phyloP scores from a whole-genome alignment of 140 eudicot genomes.

The Bidens hawaiensis region DNA sequence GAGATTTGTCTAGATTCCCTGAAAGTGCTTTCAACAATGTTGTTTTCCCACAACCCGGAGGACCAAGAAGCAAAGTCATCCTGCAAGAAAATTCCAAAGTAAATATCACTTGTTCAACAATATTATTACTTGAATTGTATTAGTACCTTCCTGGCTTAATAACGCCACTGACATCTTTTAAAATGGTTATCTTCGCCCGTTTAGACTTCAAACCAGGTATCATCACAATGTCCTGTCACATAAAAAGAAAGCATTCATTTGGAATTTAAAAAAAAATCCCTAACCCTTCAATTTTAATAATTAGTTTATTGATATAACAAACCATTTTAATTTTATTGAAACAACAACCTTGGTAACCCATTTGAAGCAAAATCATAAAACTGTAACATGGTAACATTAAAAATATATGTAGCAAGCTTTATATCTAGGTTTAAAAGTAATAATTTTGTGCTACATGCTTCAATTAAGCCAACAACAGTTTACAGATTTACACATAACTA shows the following conservation, averaged over 20 bases:
- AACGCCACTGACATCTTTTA: background rate
- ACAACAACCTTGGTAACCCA: background rate
- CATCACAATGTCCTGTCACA: background rate
- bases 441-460: background rate
- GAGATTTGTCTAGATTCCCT: conserved; percentile 36
- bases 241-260: background rate
- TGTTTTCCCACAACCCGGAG: conserved; percentile 39
- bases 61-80: conserved; percentile 41
- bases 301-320: background rate
- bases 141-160: background rate
- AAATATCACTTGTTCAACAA: background rate
- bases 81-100: conserved; percentile 17
- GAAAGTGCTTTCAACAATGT: conserved; percentile 42
- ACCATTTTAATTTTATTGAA: background rate
- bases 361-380: background rate
- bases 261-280: background rate
- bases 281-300: background rate
- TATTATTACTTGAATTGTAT: too few species aligned
- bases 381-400: background rate
- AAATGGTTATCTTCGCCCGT: background rate
- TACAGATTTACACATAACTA: background rate
- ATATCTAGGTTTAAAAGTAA: background rate
- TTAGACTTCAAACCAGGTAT: background rate
- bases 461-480: background rate
- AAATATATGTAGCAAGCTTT: background rate